Conservation (phyloP, 306 rosid species). For the Benincasa hispida region DNA sequence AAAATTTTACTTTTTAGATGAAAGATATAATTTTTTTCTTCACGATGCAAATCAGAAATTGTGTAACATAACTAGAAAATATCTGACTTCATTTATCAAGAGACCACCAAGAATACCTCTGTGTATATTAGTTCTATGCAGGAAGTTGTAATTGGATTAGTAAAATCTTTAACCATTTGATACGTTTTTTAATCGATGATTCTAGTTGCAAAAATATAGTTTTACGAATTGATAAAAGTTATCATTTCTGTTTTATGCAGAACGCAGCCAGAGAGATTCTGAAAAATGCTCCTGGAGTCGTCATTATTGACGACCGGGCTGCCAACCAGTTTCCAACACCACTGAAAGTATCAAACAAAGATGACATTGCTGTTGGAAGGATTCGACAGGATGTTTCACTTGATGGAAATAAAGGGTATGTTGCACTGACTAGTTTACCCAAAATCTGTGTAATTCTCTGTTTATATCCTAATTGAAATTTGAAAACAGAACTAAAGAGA, state of each 20-base stretch:
- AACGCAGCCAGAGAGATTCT: slow-evolving; percentile 70
- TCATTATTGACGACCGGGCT: slow-evolving; percentile 71
- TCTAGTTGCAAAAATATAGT: not conserved
- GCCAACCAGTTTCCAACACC: slow-evolving; percentile 89
- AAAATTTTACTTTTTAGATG: not conserved
- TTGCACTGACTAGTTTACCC: not conserved
- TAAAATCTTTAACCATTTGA: not conserved
- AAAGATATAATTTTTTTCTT: not conserved
- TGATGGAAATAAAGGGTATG: slow-evolving; percentile 73
- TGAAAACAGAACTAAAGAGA: not conserved
- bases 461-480: not conserved
- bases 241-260: slow-evolving; percentile 18
- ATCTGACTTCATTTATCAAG: not conserved
- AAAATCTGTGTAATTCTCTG: not conserved
- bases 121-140: not conserved
- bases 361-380: slow-evolving; percentile 86
- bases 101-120: not conserved
- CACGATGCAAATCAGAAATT: not conserved
- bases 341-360: slow-evolving; percentile 83
- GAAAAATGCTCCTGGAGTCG: slow-evolving; percentile 75
- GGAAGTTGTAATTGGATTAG: not conserved
- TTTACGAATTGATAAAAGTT: not conserved
- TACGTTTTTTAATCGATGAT: not conserved
- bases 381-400: slow-evolving; percentile 84
- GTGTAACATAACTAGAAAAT: not conserved